Conservation (phyloP, 2,329 filamentous ascomycete species). For the Trichothecium sympodiale region DNA sequence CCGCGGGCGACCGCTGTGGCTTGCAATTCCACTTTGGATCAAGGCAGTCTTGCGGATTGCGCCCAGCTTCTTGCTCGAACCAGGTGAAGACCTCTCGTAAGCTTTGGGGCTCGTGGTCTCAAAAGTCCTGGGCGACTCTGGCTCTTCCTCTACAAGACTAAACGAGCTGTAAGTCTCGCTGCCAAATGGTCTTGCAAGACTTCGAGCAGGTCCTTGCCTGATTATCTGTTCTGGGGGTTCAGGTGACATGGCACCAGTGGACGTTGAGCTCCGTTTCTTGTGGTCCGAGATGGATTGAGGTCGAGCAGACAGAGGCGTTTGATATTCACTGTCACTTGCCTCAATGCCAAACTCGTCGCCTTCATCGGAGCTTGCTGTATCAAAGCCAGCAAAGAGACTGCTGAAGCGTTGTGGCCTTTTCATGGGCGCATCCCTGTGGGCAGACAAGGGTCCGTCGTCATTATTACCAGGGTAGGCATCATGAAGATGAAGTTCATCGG, state of each 20-base stretch:
- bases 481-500: constrained; percentile 30
- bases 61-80: constrained; percentile 22
- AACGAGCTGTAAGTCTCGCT: constrained; percentile 36
- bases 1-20: constrained; percentile 51
- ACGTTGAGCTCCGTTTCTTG: constrained; percentile 30
- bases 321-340: constrained; percentile 55
- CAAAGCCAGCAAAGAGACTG: constrained; percentile 80
- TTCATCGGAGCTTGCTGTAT: constrained; percentile 58
- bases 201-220: constrained; percentile 9
- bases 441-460: constrained; percentile 63
- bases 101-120: constrained; percentile 5
- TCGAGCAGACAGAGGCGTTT: constrained; percentile 52
- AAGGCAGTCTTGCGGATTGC: constrained; percentile 69
- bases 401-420: constrained; percentile 65
- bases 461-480: constrained; percentile 71
- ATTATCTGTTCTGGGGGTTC: constrained; percentile 23
- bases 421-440: constrained; percentile 42
- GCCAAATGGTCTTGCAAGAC: constrained; percentile 21
- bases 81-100: constrained; percentile 25
- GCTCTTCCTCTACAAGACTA: constrained; percentile 25
- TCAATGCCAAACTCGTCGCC: constrained; percentile 49
- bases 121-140: constrained; percentile 9
- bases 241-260: constrained; percentile 27
- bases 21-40: constrained; percentile 67
- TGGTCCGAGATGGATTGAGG: constrained; percentile 30